A percentile compares a stretch with the other conserved stretches of the same genome.
Conservation (phyloP, 306 rosid genomes). For the Mimosa bimucronata region DNA sequence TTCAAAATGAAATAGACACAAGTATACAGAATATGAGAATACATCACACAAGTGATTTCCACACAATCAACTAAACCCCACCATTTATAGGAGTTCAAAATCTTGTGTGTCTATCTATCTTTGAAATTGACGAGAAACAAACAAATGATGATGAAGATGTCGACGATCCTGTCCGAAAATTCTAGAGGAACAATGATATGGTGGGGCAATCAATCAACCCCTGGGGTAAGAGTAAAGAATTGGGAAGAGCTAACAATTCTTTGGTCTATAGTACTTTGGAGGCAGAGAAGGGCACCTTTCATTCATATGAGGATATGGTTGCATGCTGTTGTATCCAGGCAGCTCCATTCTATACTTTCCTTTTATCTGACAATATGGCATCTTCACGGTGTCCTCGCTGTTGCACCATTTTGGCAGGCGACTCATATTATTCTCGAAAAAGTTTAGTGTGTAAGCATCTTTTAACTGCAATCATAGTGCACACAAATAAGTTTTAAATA, state of each 20-base stretch:
- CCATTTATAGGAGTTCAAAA: not conserved
- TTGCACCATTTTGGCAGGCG: conserved; percentile 95
- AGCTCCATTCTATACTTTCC: conserved; percentile 92
- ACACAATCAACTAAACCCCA: not conserved
- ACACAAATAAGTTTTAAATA: conserved; percentile 20
- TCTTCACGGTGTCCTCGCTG: conserved; percentile 72
- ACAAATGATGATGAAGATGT: not conserved
- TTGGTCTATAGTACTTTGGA: conserved; percentile 67
- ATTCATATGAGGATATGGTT: conserved; percentile 85
- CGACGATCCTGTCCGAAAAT: conserved; percentile 12
- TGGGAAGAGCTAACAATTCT: conserved; percentile 57
- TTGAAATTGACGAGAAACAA: not conserved
- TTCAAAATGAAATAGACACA: not conserved
- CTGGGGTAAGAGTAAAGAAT: conserved; percentile 16
- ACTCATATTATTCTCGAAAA: conserved; percentile 79
- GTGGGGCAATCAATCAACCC: conserved; percentile 33
- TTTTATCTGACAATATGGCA: conserved; percentile 90
- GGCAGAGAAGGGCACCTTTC: conserved; percentile 96
- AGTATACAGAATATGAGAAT: not conserved
- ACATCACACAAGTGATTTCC: not conserved
- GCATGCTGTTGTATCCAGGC: conserved; percentile 80
- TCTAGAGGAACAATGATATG: conserved; percentile 18
- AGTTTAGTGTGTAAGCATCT: conserved; percentile 88
- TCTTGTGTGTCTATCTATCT: not conserved
- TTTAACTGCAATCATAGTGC: conserved; percentile 69